phyloP scores from a whole-genome alignment of 345 rosid genomes.

The Hibiscus mutabilis region DNA sequence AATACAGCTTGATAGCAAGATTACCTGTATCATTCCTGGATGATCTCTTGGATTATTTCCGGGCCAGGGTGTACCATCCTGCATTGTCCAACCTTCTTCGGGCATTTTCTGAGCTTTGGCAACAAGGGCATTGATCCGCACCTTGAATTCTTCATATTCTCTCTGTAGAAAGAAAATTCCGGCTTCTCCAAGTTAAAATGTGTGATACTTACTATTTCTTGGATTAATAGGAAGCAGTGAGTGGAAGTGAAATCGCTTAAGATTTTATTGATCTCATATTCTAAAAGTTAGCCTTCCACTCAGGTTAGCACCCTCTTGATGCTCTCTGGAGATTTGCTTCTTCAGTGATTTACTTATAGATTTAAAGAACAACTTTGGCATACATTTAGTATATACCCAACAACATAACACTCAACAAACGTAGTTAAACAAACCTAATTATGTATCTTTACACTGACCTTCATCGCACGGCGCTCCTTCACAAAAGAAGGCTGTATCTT shows the following conservation, averaged over 20 bases:
- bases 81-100: slow-evolving; percentile 99
- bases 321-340: too few relatives aligned
- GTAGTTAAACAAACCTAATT: slow-evolving; percentile 2
- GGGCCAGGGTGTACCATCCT: slow-evolving; percentile 99
- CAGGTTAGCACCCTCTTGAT: too few relatives aligned
- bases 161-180: slow-evolving; percentile 42
- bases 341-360: neutral
- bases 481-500: slow-evolving; percentile 98
- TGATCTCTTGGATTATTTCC: slow-evolving; percentile 98
- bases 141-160: slow-evolving; percentile 99
- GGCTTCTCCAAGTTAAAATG: neutral
- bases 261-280: too few relatives aligned
- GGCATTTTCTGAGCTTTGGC: slow-evolving; percentile 97
- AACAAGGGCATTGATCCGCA: slow-evolving; percentile 96
- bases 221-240: too few relatives aligned
- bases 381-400: neutral
- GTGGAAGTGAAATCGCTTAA: too few relatives aligned
- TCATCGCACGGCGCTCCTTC: slow-evolving; percentile 97
- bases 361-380: neutral
- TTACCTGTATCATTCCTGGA: slow-evolving; percentile 98
- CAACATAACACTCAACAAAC: neutral
- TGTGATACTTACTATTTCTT: too few relatives aligned
- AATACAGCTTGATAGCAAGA: neutral
- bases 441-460: slow-evolving; percentile 36
- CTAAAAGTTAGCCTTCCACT: too few relatives aligned